These are phyloP conservation scores for Ascochyta lentis DNA, from an alignment of 2,329 filamentous ascomycete species.

Conservation along the genomic window DNA sequence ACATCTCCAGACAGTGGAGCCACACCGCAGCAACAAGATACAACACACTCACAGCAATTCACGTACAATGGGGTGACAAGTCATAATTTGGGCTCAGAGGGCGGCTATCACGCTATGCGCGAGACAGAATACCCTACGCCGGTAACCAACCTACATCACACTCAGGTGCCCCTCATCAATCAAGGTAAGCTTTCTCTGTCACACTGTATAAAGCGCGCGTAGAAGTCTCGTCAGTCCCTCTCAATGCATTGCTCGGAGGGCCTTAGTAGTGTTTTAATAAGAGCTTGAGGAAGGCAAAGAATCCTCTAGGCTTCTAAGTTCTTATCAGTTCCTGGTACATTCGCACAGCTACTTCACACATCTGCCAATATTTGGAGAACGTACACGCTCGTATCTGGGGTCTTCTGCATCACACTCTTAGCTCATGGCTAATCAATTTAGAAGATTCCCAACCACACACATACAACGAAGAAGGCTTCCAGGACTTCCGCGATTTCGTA, in stretches of 20 bases:
- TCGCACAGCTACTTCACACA: too few relatives aligned
- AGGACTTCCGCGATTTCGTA: slow-evolving; percentile 42
- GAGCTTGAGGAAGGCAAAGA: too few relatives aligned
- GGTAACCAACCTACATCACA: slow-evolving; percentile 17
- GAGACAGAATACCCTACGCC: slow-evolving; percentile 20
- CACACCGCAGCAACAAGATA: not conserved
- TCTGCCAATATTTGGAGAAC: too few relatives aligned
- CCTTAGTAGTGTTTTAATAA: too few relatives aligned
- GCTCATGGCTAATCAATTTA: not conserved
- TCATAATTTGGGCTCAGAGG: not conserved
- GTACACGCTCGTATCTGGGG: too few relatives aligned
- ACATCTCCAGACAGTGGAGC: slow-evolving; percentile 9
- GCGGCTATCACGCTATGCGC: slow-evolving; percentile 1
- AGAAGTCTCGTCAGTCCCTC: too few relatives aligned
- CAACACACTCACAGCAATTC: not conserved
- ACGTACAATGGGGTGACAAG: slow-evolving; percentile 1
- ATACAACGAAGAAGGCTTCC: slow-evolving; percentile 34
- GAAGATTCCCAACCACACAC: slow-evolving; percentile 10
- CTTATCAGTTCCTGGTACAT: too few relatives aligned
- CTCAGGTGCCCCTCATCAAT: slow-evolving; percentile 22
- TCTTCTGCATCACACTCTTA: not conserved
- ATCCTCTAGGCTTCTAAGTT: too few relatives aligned
- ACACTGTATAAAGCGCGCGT: too few relatives aligned
- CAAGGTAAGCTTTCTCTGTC: slow-evolving; percentile 13
- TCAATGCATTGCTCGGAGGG: too few relatives aligned